Evolutionary conservation across 345 rosid genomes (phyloP).

Genomic region (Erucastrum elatum): DNA sequence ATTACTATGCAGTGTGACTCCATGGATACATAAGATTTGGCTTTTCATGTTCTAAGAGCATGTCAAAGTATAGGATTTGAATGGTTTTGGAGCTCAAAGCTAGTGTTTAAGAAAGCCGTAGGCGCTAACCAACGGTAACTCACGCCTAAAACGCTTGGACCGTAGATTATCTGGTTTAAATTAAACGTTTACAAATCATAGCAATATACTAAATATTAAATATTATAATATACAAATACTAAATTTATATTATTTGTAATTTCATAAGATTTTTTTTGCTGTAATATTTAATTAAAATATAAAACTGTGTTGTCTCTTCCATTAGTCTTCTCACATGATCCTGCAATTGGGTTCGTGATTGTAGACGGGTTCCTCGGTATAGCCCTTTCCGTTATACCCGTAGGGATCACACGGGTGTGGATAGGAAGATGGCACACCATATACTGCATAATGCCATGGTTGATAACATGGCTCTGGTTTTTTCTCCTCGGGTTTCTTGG

Average conservation of each 20-base stretch:
- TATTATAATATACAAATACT: too few relatives aligned
- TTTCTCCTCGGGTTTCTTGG: conserved; percentile 22
- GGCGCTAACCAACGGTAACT: too few relatives aligned
- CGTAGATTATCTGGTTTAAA: too few relatives aligned
- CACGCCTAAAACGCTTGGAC: too few relatives aligned
- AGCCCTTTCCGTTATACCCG: background rate
- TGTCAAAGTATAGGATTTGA: background rate
- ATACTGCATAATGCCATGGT: conserved; percentile 28
- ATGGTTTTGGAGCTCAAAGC: background rate
- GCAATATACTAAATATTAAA: too few relatives aligned
- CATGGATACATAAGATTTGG: background rate
- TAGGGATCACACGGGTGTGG: conserved; percentile 36
- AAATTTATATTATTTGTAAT: too few relatives aligned
- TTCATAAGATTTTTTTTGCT: too few relatives aligned
- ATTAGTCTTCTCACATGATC: conserved; percentile 28
- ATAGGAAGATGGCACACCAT: conserved; percentile 38
- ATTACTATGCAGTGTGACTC: background rate
- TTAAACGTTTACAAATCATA: too few relatives aligned
- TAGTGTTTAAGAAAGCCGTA: too few relatives aligned
- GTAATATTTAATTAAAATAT: too few relatives aligned
- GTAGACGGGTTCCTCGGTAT: conserved; percentile 35
- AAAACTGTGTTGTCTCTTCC: background rate
- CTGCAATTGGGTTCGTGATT: conserved; percentile 35
- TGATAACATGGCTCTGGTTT: conserved; percentile 25
- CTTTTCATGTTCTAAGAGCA: background rate